A percentile compares a stretch with the other conserved stretches of the same genome.
Evolutionary conservation across 768 basidiomycete genomes (phyloP).

Genomic region (Rhizopogon vulgaris): DNA sequence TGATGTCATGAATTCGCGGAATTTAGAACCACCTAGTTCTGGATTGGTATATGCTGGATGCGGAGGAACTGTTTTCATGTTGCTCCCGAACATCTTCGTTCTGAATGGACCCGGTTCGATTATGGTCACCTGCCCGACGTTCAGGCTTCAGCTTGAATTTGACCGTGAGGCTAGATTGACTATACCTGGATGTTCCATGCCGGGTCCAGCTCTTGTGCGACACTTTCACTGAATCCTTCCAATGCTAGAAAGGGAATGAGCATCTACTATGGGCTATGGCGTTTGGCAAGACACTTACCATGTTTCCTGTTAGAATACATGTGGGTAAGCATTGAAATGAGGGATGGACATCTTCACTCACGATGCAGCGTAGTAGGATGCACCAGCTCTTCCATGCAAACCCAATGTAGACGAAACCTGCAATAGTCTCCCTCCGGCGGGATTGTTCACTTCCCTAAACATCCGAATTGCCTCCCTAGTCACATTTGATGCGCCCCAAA

Average conservation of each 20-base stretch:
- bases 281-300: neutral
- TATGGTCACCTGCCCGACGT: neutral
- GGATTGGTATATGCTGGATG: constrained; percentile 14
- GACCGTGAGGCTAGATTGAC: neutral
- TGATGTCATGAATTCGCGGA: neutral
- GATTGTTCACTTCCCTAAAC: constrained; percentile 32
- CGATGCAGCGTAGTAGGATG: constrained; percentile 22
- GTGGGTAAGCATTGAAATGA: neutral
- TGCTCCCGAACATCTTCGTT: neutral
- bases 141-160: neutral
- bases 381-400: constrained; percentile 3
- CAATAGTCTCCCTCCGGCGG: constrained; percentile 29
- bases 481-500: constrained; percentile 26
- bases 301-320: constrained; percentile 4
- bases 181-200: constrained; percentile 24
- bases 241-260: constrained; percentile 12
- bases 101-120: constrained; percentile 11
- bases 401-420: constrained; percentile 27
- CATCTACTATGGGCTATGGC: neutral
- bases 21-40: constrained; percentile 3
- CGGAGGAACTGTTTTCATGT: neutral
- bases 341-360: constrained; percentile 3
- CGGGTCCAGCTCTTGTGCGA: constrained; percentile 20
- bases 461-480: constrained; percentile 25
- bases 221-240: constrained; percentile 22